phyloP scores from a whole-genome alignment of 2,329 filamentous ascomycete species.

The Claviceps lovelessii region DNA sequence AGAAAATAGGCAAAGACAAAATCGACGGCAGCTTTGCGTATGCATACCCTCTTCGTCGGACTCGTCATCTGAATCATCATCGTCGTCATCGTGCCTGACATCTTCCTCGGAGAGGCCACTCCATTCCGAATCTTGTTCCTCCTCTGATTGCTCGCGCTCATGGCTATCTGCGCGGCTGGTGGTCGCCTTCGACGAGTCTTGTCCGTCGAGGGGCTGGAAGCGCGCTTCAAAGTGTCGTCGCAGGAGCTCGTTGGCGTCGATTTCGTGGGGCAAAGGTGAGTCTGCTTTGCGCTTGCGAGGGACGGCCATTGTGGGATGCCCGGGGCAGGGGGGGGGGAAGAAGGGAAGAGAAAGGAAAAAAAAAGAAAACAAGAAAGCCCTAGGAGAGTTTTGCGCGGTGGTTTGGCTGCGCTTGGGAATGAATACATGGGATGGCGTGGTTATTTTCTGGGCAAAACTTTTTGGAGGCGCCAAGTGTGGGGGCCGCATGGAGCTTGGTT shows the following conservation, averaged over 20 bases:
- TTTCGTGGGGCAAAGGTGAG: constrained; percentile 18
- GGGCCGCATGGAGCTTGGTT: no score
- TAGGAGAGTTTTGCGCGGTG: neutral
- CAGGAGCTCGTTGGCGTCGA: constrained; percentile 60
- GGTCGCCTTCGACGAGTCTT: neutral
- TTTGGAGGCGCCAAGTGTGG: neutral
- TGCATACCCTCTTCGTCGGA: constrained; percentile 12
- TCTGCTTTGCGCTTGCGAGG: constrained; percentile 36
- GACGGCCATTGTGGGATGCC: constrained; percentile 27
- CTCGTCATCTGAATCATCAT: constrained; percentile 18
- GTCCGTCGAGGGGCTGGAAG: constrained; percentile 56
- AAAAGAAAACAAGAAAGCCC: no score
- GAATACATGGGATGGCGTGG: no score
- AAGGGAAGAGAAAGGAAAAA: no score
- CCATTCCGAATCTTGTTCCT: constrained; percentile 3
- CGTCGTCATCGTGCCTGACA: constrained; percentile 5
- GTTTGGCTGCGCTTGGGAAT: no score
- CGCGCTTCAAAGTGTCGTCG: constrained; percentile 75
- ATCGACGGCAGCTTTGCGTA: no score
- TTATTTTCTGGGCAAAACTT: neutral
- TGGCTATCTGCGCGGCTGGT: constrained; percentile 3
- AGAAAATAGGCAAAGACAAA: no score
- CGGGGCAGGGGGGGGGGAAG: no score
- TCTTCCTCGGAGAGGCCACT: constrained; percentile 14
- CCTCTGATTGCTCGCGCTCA: constrained; percentile 7